Conservation (phyloP, 257 asterid species). For the Pogostemon cablin region DNA sequence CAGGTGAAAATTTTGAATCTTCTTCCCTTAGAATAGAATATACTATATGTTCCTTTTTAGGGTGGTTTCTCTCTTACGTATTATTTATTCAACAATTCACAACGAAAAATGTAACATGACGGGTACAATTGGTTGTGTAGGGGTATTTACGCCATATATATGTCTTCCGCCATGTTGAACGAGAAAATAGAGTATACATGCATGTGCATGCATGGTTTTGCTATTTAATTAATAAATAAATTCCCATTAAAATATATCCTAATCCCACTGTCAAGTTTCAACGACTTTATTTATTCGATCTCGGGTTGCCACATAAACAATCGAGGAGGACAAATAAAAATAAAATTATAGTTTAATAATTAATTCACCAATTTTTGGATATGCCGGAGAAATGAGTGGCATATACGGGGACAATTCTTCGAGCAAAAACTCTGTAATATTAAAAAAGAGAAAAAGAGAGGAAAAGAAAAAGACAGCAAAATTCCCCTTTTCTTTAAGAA, state of each 20-base stretch:
- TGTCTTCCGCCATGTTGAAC: no score
- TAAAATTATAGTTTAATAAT: not conserved
- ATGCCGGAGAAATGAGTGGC: slow-evolving; percentile 41
- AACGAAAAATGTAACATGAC: no score
- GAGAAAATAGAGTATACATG: not conserved
- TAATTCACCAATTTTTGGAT: slow-evolving; percentile 35
- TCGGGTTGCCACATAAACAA: slow-evolving; percentile 39
- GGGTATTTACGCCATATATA: not conserved
- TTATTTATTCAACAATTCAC: no score
- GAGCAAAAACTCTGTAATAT: slow-evolving; percentile 7
- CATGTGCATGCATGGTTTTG: slow-evolving; percentile 33
- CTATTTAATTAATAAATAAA: not conserved
- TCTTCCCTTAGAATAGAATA: no score
- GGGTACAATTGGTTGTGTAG: no score
- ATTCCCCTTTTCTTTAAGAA: slow-evolving; percentile 16
- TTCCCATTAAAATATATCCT: not conserved
- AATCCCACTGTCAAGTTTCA: slow-evolving; percentile 7
- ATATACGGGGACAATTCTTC: slow-evolving; percentile 45
- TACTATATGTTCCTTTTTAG: no score
- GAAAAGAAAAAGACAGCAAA: not conserved
- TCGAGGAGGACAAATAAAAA: not conserved
- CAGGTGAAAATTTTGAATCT: no score
- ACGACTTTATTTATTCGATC: slow-evolving; percentile 21
- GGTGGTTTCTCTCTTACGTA: no score
- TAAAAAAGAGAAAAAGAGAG: not conserved